phyloP scores from a whole-genome alignment of 2,329 filamentous ascomycete species.

The Helotiales sp. region DNA sequence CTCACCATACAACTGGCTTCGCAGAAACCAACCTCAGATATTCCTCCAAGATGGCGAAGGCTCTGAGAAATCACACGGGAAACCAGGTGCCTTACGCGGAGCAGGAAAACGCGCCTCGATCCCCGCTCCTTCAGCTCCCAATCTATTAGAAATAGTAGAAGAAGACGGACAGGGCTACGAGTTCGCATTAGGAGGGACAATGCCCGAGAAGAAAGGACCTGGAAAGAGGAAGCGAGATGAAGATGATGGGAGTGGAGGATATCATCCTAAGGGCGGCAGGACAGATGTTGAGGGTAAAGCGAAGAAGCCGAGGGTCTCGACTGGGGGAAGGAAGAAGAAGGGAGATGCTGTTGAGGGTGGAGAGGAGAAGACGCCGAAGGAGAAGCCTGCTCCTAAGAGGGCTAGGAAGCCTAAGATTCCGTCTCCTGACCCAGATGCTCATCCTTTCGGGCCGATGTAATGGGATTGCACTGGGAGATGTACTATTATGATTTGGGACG shows the following conservation, averaged over 20 bases:
- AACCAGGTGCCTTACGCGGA: constrained; percentile 35
- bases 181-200: constrained; percentile 26
- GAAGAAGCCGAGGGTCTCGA: constrained; percentile 29
- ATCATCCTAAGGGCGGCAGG: constrained; percentile 56
- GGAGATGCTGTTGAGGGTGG: constrained; percentile 8
- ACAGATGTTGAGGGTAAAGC: constrained; percentile 25
- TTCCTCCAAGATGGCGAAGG: constrained; percentile 64
- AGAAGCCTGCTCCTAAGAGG: constrained; percentile 37
- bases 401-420: constrained; percentile 52
- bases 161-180: constrained; percentile 38
- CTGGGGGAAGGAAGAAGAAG: constrained; percentile 29
- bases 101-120: constrained; percentile 37
- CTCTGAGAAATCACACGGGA: constrained; percentile 44
- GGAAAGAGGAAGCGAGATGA: constrained; percentile 46
- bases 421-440: constrained; percentile 19
- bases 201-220: background rate
- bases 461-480: background rate
- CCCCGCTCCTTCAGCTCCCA: constrained; percentile 33
- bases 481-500: background rate
- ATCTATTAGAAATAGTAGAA: constrained; percentile 37
- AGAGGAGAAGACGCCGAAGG: background rate
- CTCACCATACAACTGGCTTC: constrained; percentile 94
- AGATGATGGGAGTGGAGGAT: constrained; percentile 52
- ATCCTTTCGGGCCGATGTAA: constrained; percentile 21
- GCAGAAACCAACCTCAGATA: constrained; percentile 79